Evolutionary conservation across 225 moss, liverwort and hornwort genomes (phyloP).

Genomic region (Bryoerythrophyllum caledonicum): DNA sequence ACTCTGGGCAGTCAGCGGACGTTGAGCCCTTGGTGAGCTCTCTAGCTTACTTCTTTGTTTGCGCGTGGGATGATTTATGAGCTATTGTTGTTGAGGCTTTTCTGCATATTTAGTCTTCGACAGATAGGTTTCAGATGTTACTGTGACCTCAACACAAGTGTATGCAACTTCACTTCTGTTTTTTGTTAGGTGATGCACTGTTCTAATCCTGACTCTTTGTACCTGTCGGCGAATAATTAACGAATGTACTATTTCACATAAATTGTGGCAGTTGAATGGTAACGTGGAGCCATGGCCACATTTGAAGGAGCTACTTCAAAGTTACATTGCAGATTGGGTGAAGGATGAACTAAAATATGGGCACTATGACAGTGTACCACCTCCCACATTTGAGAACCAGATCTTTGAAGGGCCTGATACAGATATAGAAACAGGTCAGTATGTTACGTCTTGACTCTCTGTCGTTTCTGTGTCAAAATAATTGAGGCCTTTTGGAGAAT

Average conservation of each 20-base stretch:
- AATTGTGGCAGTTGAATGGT: conserved; percentile 75
- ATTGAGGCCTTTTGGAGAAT: neutral
- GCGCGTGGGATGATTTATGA: conserved; percentile 4
- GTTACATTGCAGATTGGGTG: conserved; percentile 93
- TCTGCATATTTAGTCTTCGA: conserved; percentile 17
- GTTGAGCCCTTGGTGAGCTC: conserved; percentile 62
- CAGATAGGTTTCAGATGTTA: conserved; percentile 7
- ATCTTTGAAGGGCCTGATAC: conserved; percentile 98
- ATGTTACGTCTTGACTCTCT: conserved; percentile 12
- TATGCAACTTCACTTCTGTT: conserved; percentile 1
- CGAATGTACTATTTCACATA: conserved; percentile 23
- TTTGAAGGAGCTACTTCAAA: conserved; percentile 89
- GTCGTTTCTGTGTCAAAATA: conserved; percentile 15
- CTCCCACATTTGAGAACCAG: conserved; percentile 85
- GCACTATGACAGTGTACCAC: conserved; percentile 79
- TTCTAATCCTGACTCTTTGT: neutral
- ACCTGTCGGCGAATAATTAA: conserved; percentile 2
- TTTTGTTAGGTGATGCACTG: conserved; percentile 4
- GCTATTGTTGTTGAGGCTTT: conserved; percentile 3
- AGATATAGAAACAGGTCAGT: conserved; percentile 91
- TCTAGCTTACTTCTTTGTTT: conserved; percentile 18
- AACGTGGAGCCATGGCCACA: conserved; percentile 96
- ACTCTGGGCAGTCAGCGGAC: conserved; percentile 56
- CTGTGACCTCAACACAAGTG: conserved; percentile 15
- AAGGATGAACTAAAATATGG: conserved; percentile 99